Percentiles rank a stretch among this genome's conserved stretches.
Conservation (phyloP, 805 yeast species). For the Teunomyces panamensis region DNA sequence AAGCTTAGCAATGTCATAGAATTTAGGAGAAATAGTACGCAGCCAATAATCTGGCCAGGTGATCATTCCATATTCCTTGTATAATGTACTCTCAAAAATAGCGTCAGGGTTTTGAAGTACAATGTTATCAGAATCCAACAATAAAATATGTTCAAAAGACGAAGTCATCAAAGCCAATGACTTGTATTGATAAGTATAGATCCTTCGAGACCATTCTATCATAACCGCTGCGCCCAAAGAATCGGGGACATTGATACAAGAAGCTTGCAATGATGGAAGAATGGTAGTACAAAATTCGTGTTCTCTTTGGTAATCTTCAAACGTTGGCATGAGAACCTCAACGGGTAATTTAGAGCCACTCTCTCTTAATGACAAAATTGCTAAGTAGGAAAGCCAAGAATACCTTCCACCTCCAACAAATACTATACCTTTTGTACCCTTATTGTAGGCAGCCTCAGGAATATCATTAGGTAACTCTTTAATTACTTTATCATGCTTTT, state of each 20-base stretch:
- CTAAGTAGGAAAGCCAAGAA: constrained; percentile 35
- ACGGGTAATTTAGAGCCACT: constrained; percentile 39
- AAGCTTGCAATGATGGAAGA: constrained; percentile 60
- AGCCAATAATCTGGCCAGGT: constrained; percentile 46
- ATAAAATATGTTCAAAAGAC: constrained; percentile 31
- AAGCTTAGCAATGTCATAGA: constrained; percentile 33
- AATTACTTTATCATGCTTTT: constrained; percentile 20
- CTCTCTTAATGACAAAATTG: constrained; percentile 31
- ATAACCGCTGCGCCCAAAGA: constrained; percentile 52
- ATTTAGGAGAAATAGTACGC: constrained; percentile 34
- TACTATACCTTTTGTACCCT: constrained; percentile 29
- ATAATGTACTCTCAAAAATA: constrained; percentile 27
- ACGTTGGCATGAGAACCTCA: constrained; percentile 36
- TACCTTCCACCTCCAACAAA: constrained; percentile 35
- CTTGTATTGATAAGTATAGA: constrained; percentile 68
- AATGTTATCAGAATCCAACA: constrained; percentile 36
- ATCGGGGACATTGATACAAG: constrained; percentile 53
- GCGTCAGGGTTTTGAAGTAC: constrained; percentile 28
- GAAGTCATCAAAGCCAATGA: constrained; percentile 46
- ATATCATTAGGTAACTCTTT: constrained; percentile 18
- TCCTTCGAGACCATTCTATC: constrained; percentile 30
- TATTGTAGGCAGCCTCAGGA: constrained; percentile 16
- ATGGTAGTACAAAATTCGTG: constrained; percentile 42
- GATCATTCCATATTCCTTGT: constrained; percentile 31
- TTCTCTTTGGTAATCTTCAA: constrained; percentile 30